Conservation (phyloP, 148 eudicot genomes). For the Heliamphora exappendiculata region DNA sequence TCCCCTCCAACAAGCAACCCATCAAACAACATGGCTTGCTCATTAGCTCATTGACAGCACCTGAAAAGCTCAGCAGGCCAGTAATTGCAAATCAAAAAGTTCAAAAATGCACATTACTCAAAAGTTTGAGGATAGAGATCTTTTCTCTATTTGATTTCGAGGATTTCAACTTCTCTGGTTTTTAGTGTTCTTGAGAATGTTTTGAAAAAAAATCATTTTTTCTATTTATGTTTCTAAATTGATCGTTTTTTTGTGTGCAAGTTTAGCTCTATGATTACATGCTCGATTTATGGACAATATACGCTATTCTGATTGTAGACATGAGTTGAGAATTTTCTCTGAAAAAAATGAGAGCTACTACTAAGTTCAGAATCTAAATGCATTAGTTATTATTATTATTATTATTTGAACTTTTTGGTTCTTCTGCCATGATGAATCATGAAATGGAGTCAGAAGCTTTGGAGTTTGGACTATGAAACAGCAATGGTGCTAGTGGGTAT, state of each 20-base stretch:
- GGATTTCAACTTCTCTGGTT: no score
- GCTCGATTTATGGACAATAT: slow-evolving; percentile 14
- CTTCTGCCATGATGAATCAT: slow-evolving; percentile 15
- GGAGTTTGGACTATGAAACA: no score
- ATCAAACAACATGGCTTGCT: no score
- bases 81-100: no score
- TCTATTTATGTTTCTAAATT: not conserved
- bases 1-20: no score
- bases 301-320: slow-evolving; percentile 17
- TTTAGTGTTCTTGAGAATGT: not conserved
- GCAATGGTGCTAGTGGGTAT: no score
- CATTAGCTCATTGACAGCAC: no score
- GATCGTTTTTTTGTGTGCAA: not conserved
- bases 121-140: not conserved
- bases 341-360: slow-evolving; percentile 13
- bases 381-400: not conserved
- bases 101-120: no score
- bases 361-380: not conserved
- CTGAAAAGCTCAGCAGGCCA: no score
- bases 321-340: not conserved
- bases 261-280: slow-evolving; percentile 10
- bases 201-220: no score
- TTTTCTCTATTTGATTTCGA: not conserved
- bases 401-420: not conserved
- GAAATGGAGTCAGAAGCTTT: slow-evolving; percentile 20